Evolutionary conservation across 2,329 filamentous ascomycete species (phyloP).

Genomic region (Apiospora hydei): DNA sequence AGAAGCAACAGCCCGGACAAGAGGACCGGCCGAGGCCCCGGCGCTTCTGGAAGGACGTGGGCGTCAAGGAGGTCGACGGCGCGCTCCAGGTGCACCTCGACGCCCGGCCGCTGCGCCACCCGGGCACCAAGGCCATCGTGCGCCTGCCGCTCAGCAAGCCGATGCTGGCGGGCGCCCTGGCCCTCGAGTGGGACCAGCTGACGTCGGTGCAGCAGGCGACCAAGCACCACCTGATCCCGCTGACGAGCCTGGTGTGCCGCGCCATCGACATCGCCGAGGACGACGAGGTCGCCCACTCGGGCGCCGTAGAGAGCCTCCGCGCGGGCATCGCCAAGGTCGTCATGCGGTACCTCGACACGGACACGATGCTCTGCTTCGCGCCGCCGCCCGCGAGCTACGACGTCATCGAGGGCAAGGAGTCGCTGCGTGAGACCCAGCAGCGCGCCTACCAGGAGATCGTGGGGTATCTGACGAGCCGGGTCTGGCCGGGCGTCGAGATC

Average conservation of each 20-base stretch:
- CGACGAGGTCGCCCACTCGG: conserved; percentile 2
- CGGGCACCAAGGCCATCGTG: conserved; percentile 74
- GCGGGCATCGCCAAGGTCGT: conserved; percentile 70
- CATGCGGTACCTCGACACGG: conserved; percentile 89
- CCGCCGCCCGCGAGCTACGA: conserved; percentile 59
- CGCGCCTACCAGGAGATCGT: conserved; percentile 74
- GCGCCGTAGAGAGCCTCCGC: conserved; percentile 58
- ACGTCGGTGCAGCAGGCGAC: conserved; percentile 83
- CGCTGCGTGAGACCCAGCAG: conserved; percentile 76
- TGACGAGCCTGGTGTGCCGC: conserved; percentile 85
- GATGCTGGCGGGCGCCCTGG: conserved; percentile 83
- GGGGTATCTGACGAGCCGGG: conserved; percentile 70
- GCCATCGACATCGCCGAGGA: conserved; percentile 76
- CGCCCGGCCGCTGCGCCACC: conserved; percentile 78
- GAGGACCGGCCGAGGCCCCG: conserved; percentile 54
- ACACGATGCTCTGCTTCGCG: conserved; percentile 91
- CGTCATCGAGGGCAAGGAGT: conserved; percentile 57
- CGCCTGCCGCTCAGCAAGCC: conserved; percentile 77
- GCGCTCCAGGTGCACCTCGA: conserved; percentile 76
- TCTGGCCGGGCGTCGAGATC: conserved; percentile 87
- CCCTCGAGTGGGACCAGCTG: conserved; percentile 91
- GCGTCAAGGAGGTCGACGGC: conserved; percentile 71
- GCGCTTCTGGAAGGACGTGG: conserved; percentile 89
- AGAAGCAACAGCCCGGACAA: conserved; percentile 45
- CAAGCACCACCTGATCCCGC: conserved; percentile 85